A percentile compares a stretch with the other conserved stretches of the same genome.
These are phyloP conservation scores for Aureobasidium vineae DNA, from an alignment of 2,329 filamentous ascomycete genomes.

Conservation along the genomic window DNA sequence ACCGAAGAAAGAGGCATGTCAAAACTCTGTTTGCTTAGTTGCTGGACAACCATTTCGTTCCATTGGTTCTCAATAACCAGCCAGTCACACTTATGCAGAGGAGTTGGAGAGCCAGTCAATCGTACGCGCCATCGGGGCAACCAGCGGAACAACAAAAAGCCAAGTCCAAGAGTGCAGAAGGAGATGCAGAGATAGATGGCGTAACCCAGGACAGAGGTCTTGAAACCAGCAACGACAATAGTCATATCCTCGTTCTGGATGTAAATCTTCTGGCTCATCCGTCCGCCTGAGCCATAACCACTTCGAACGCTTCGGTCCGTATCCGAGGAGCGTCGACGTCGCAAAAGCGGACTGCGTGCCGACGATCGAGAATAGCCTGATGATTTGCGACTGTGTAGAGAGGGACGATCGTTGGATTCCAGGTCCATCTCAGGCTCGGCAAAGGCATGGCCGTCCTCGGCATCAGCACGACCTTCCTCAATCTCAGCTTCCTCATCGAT, in stretches of 20 bases:
- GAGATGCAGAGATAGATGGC: constrained; percentile 69
- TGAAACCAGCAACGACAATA: constrained; percentile 89
- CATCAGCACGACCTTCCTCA: constrained; percentile 40
- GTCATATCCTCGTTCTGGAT: constrained; percentile 92
- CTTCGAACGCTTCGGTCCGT: constrained; percentile 68
- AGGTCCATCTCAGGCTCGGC: constrained; percentile 47
- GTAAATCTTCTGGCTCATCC: constrained; percentile 85
- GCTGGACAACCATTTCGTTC: constrained; percentile 81
- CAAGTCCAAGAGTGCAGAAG: constrained; percentile 68
- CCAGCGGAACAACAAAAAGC: constrained; percentile 85
- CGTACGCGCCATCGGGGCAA: constrained; percentile 81
- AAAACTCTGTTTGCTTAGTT: constrained; percentile 60
- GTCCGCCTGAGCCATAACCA: constrained; percentile 58
- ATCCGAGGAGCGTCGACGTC: constrained; percentile 66
- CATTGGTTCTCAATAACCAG: constrained; percentile 97
- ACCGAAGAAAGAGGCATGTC: constrained; percentile 63
- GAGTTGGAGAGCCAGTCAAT: constrained; percentile 66
- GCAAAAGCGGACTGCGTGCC: constrained; percentile 61
- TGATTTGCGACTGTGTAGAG: constrained; percentile 58
- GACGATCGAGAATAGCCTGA: constrained; percentile 52
- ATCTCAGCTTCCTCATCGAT: constrained; percentile 47
- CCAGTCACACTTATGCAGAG: constrained; percentile 78
- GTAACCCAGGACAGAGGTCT: constrained; percentile 69
- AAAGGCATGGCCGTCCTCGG: constrained; percentile 44
- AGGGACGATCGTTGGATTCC: constrained; percentile 38